These are phyloP conservation scores for Hysterium pulicare DNA, from an alignment of 2,329 filamentous ascomycete species.

Conservation along the genomic window DNA sequence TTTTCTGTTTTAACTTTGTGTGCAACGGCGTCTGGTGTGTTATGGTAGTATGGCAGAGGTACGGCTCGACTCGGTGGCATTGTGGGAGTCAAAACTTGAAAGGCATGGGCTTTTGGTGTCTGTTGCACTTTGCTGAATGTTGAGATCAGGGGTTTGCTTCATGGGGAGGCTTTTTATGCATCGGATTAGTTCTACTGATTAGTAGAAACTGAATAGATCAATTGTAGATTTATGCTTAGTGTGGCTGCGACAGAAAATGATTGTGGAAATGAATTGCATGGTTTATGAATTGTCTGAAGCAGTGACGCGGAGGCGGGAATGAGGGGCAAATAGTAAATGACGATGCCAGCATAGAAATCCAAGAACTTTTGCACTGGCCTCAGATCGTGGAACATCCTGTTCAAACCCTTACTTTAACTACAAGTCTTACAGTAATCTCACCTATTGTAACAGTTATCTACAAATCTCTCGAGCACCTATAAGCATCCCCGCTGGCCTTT, in stretches of 20 bases:
- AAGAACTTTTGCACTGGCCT: not conserved
- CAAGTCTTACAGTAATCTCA: no score
- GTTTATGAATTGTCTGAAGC: not conserved
- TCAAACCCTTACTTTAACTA: no score
- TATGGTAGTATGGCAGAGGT: constrained; percentile 3
- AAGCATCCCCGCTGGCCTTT: no score
- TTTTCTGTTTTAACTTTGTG: constrained; percentile 1
- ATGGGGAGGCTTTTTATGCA: no score
- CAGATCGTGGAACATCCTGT: no score
- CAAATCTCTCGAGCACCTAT: no score
- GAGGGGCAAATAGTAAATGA: not conserved
- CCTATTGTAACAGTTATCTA: no score
- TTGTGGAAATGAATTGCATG: not conserved
- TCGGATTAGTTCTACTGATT: no score
- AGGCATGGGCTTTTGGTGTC: constrained; percentile 1
- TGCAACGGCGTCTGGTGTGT: constrained; percentile 6
- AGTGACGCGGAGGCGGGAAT: not conserved
- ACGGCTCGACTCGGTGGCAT: no score
- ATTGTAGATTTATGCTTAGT: not conserved
- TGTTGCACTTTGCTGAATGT: not conserved
- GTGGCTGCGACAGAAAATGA: not conserved
- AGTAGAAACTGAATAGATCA: not conserved
- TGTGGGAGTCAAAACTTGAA: no score
- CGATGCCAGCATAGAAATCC: not conserved
- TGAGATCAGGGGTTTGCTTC: no score